Percentiles rank a stretch among this genome's conserved stretches.
Evolutionary conservation across 1,284 basidiomycete species (phyloP).

Genomic region (Thecaphora thlaspeos): DNA sequence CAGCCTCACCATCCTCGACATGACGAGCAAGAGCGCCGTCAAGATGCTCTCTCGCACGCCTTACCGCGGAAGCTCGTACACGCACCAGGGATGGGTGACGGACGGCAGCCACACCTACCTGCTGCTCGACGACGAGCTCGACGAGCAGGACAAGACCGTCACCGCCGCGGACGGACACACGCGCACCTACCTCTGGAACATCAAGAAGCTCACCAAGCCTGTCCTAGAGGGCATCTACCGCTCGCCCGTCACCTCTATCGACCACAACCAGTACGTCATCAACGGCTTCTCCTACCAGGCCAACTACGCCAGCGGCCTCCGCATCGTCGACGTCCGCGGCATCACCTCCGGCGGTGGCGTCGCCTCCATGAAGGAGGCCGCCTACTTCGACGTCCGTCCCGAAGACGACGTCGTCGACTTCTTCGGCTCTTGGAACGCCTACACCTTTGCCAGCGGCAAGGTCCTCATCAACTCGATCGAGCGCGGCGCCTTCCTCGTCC

Average conservation of each 20-base stretch:
- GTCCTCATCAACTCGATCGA: slow-evolving; percentile 5
- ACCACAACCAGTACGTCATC: slow-evolving; percentile 3
- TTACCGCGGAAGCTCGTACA: slow-evolving; percentile 1
- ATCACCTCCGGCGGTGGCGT: slow-evolving; percentile 1
- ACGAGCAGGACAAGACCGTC: slow-evolving; percentile 1
- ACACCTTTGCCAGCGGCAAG: not conserved
- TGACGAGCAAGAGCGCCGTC: not conserved
- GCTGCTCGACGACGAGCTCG: slow-evolving; percentile 5
- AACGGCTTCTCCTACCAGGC: slow-evolving; percentile 1
- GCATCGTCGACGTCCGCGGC: not conserved
- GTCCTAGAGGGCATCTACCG: slow-evolving; percentile 3
- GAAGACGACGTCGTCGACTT: slow-evolving; percentile 5
- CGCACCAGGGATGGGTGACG: slow-evolving; percentile 6
- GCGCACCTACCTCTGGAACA: slow-evolving; percentile 3
- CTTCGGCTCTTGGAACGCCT: slow-evolving; percentile 4
- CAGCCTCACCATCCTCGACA: slow-evolving; percentile 4
- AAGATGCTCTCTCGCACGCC: not conserved
- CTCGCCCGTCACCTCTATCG: slow-evolving; percentile 7
- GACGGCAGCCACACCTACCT: not conserved
- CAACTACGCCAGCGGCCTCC: slow-evolving; percentile 3
- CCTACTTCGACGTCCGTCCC: slow-evolving; percentile 5
- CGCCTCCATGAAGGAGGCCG: slow-evolving; percentile 4
- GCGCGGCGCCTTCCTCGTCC: slow-evolving; percentile 3
- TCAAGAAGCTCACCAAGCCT: slow-evolving; percentile 1
- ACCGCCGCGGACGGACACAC: slow-evolving; percentile 1